Evolutionary conservation across 345 rosid species (phyloP).

Genomic region (Cochlearia excelsa): DNA sequence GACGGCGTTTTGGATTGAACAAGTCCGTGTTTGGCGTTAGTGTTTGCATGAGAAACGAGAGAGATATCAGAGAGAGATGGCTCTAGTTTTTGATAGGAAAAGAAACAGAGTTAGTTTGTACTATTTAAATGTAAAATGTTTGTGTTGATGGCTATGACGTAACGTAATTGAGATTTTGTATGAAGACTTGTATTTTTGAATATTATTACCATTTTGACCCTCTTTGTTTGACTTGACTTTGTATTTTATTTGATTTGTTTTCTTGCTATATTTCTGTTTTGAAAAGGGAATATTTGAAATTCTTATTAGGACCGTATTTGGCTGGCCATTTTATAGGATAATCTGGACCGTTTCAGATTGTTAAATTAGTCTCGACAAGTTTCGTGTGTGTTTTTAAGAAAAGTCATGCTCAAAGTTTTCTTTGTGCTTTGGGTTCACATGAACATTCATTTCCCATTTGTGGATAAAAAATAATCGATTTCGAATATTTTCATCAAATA

Average conservation of each 20-base stretch:
- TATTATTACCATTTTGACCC: constrained; percentile 21
- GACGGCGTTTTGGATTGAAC: constrained; percentile 44
- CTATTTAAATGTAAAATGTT: constrained; percentile 21
- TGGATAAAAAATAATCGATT: too few species aligned
- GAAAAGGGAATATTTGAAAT: constrained; percentile 15
- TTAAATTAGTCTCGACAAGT: not conserved
- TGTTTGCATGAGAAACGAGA: constrained; percentile 42
- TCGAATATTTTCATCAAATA: too few species aligned
- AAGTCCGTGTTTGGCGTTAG: constrained; percentile 47
- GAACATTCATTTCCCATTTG: too few species aligned
- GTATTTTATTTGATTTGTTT: constrained; percentile 28
- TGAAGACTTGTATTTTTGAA: not conserved
- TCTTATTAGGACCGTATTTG: constrained; percentile 19
- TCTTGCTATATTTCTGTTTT: too few species aligned
- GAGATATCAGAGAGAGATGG: not conserved
- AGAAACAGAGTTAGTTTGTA: not conserved
- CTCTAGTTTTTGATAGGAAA: constrained; percentile 16
- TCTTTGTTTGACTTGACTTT: constrained; percentile 34
- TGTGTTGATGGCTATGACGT: constrained; percentile 19
- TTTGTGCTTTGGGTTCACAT: too few species aligned
- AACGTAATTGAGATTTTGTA: too few species aligned
- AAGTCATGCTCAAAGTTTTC: constrained; percentile 6
- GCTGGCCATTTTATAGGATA: constrained; percentile 20
- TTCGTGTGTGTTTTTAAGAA: constrained; percentile 25
- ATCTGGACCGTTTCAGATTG: constrained; percentile 27